Percentiles rank a stretch among this genome's conserved stretches.
These are phyloP conservation scores for Pedinophyceae sp. DNA, from an alignment of 139 green algal genomes.

Conservation along the genomic window DNA sequence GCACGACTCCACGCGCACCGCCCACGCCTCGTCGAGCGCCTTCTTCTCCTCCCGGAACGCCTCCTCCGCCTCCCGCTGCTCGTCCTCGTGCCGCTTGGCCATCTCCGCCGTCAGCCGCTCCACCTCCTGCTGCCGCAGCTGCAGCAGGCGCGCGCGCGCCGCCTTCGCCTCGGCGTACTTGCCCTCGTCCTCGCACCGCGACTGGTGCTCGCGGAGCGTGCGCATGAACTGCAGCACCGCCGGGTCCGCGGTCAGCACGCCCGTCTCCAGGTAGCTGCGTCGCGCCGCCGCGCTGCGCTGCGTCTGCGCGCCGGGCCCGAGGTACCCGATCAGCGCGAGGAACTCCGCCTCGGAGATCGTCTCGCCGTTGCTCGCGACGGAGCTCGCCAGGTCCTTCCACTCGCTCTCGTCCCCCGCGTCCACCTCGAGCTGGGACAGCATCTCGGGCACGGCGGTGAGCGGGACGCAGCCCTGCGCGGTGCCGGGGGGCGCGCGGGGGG, in stretches of 20 bases:
- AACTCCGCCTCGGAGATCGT: too few species aligned
- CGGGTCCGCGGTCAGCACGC: slow-evolving; percentile 3
- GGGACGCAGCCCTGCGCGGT: too few species aligned
- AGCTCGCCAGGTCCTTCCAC: too few species aligned
- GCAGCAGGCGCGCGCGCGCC: background rate
- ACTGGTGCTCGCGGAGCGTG: background rate
- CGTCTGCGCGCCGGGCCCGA: too few species aligned
- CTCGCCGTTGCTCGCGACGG: too few species aligned
- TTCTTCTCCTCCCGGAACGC: slow-evolving; percentile 5
- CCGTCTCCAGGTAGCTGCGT: slow-evolving; percentile 4
- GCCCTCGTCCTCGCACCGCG: slow-evolving; percentile 2
- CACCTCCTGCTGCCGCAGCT: slow-evolving; percentile 5
- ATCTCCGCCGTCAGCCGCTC: slow-evolving; percentile 5
- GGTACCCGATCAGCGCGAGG: too few species aligned
- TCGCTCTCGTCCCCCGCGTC: too few species aligned
- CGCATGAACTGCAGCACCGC: slow-evolving; percentile 5
- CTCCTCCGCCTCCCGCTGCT: slow-evolving; percentile 5
- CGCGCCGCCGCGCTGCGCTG: too few species aligned
- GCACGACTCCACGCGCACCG: background rate
- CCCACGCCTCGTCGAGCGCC: background rate
- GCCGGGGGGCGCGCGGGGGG: too few species aligned
- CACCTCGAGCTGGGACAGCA: too few species aligned
- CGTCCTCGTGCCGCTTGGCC: background rate
- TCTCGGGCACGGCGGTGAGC: too few species aligned
- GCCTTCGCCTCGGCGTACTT: slow-evolving; percentile 2